phyloP scores from a whole-genome alignment of 148 eudicot species.

The Cornus kousa region DNA sequence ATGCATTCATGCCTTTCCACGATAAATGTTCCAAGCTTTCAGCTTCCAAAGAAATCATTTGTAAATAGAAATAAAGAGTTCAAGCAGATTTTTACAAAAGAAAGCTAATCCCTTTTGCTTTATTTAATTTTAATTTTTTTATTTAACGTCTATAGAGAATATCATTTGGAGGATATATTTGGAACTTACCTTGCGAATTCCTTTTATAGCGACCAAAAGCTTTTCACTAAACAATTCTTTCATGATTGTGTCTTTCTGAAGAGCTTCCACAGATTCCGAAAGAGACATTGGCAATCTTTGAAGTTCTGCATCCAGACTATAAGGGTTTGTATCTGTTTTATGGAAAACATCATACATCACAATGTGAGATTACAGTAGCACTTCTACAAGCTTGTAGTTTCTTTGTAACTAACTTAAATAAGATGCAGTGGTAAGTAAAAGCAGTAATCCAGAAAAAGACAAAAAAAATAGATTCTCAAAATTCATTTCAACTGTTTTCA shows the following conservation, averaged over 20 bases:
- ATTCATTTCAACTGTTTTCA: background rate
- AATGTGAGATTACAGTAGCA: background rate
- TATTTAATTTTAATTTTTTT: no score
- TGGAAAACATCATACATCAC: background rate
- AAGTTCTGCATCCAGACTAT: slow-evolving; percentile 45
- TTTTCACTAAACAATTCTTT: slow-evolving; percentile 62
- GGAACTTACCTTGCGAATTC: slow-evolving; percentile 66
- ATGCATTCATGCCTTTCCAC: background rate
- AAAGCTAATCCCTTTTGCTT: background rate
- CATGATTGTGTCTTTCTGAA: slow-evolving; percentile 55
- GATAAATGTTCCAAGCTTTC: background rate
- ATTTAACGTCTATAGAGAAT: background rate
- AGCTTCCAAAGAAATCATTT: background rate
- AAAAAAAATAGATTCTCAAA: no score
- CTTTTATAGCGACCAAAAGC: slow-evolving; percentile 62
- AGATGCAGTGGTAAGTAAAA: no score
- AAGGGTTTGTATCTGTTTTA: slow-evolving; percentile 38
- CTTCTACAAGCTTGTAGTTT: background rate
- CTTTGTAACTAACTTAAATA: background rate
- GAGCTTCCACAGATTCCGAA: slow-evolving; percentile 71
- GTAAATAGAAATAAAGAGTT: background rate
- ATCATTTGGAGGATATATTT: background rate
- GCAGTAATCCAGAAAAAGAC: background rate
- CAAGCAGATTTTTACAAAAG: background rate
- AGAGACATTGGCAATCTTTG: slow-evolving; percentile 69